Percentiles rank a stretch among this genome's conserved stretches.
Conservation (phyloP, 495 filamentous ascomycete genomes). For the Neurospora sp. region DNA sequence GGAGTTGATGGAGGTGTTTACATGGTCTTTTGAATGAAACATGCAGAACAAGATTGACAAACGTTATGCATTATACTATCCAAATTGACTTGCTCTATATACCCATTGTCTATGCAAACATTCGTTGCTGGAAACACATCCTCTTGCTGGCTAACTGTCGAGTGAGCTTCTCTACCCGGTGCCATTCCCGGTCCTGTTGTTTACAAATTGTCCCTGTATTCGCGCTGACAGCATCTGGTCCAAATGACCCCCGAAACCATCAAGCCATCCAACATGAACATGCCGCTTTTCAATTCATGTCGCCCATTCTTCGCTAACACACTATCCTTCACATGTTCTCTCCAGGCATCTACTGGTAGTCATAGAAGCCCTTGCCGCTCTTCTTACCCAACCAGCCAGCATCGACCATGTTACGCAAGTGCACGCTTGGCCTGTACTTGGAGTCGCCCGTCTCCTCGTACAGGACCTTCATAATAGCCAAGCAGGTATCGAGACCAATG, state of each 20-base stretch:
- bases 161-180: neutral
- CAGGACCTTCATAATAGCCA: conserved; percentile 95
- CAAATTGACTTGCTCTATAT: neutral
- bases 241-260: neutral
- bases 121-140: neutral
- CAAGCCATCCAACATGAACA: neutral
- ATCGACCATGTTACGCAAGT: conserved; percentile 91
- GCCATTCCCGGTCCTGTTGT: neutral
- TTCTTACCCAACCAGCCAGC: conserved; percentile 98
- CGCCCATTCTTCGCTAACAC: neutral
- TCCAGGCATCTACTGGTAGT: conserved; percentile 41
- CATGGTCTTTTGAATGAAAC: neutral
- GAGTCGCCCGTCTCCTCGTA: conserved; percentile 85
- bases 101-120: neutral
- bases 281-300: neutral
- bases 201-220: neutral
- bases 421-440: conserved; percentile 83
- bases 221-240: neutral
- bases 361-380: conserved; percentile 91
- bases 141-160: neutral
- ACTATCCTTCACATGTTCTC: neutral
- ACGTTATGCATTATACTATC: neutral
- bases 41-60: neutral
- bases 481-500: conserved; percentile 92
- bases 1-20: neutral